A percentile compares a stretch with the other conserved stretches of the same genome.
These are phyloP conservation scores for Harringtonia lauricola DNA, from an alignment of 2,329 filamentous ascomycete genomes.

Conservation along the genomic window DNA sequence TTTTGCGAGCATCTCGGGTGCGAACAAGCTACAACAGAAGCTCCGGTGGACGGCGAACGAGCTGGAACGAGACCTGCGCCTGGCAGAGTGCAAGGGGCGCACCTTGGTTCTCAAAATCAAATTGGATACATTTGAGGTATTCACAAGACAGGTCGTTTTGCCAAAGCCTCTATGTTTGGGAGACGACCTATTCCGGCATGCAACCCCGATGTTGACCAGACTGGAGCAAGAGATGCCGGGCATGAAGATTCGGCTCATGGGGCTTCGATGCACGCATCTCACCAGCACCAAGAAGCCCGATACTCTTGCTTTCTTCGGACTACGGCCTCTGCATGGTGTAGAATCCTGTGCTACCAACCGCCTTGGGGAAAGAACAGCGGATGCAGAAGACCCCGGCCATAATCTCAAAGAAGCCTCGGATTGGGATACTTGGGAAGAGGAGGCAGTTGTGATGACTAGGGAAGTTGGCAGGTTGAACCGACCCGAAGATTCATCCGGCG, in stretches of 20 bases:
- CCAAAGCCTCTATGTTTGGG: constrained; percentile 62
- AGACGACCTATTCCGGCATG: constrained; percentile 73
- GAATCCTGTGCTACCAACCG: constrained; percentile 11
- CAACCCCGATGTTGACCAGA: constrained; percentile 73
- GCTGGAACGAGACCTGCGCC: constrained; percentile 72
- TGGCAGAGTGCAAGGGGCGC: constrained; percentile 76
- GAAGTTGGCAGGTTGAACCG: no score
- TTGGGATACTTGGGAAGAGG: no score
- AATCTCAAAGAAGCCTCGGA: no score
- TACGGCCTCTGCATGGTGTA: constrained; percentile 24
- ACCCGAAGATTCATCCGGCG: no score
- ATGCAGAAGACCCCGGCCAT: no score
- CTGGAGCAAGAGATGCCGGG: constrained; percentile 72
- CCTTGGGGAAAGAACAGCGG: constrained; percentile 26
- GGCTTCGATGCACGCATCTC: constrained; percentile 76
- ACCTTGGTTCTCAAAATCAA: constrained; percentile 90
- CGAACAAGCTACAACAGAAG: constrained; percentile 60
- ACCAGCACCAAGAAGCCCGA: constrained; percentile 75
- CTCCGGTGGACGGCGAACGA: constrained; percentile 74
- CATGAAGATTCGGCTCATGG: constrained; percentile 76
- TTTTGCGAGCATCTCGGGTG: constrained; percentile 68
- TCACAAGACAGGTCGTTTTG: constrained; percentile 68
- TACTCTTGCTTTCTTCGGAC: constrained; percentile 69
- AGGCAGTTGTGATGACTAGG: no score
- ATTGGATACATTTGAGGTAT: constrained; percentile 84